Base-by-base conservation (phyloP, 2,329 filamentous ascomycete species). In the Aspergillus sp. region DNA sequence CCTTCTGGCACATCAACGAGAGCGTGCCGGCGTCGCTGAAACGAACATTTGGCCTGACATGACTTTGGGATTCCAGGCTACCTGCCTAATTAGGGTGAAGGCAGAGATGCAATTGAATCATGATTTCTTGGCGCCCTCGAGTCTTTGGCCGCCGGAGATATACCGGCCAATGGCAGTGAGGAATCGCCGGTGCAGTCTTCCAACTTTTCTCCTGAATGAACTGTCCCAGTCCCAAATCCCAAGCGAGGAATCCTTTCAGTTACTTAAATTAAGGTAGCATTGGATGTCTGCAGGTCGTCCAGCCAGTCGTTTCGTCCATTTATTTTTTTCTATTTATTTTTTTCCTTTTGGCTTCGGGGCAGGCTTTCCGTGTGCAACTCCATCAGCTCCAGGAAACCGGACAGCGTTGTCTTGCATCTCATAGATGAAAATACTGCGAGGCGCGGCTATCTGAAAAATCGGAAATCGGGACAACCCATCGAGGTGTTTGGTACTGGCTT, bases 61-160 rank as follows among this genome's bases (percentile, higher is more conserved):
- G 43, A 31, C 5, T 9, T n/a, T 40, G 35, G 31, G 23, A 14
- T 23, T 14, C n/a, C 19, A 23, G 27, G 4, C 40, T n/a, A 39
- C 51, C 51, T 53, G 27, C 51, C 51, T 46, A 53, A 43, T 35
- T 6, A 31, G 46, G 40, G 31, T 19, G 35, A 43, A 31, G 39
- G 33, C 33, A 50, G 31, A 15, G 4, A 12, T 27, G 44, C 43
- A 31, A 31, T 46, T 49, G 47, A 52, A 52, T 57, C 55, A 48
- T 41, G 55, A 43, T 37, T 35, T 46, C 51, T 57, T 57, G 55
- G 54, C 49, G n/a, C 21, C 27, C 45, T 54, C 33, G 21, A 37
- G 35, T 37, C 35, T 14, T n/a, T 37, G 35, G 35, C 27, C 9
- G 21, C 39, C 48, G 55, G 55, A 46, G 44, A 57, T 33, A 48